These are phyloP conservation scores for Mycena filopes DNA, from an alignment of 768 basidiomycete genomes.

Conservation along the genomic window DNA sequence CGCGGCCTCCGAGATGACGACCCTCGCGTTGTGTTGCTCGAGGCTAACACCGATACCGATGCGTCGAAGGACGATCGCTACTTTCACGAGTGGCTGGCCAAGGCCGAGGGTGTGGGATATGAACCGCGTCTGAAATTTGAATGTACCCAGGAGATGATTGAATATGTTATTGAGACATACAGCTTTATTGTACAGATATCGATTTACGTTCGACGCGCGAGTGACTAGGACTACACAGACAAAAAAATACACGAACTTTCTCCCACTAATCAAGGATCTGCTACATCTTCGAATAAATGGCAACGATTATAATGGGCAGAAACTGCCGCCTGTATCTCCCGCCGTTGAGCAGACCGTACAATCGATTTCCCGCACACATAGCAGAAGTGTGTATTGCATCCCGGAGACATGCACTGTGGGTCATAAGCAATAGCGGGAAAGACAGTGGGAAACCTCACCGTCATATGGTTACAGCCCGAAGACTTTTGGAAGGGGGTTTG, in stretches of 20 bases:
- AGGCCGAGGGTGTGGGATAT: slow-evolving; percentile 17
- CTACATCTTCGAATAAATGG: slow-evolving; percentile 46
- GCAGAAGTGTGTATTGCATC: slow-evolving; percentile 72
- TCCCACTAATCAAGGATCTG: slow-evolving; percentile 11
- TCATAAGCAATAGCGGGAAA: not conserved
- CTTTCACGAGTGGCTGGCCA: slow-evolving; percentile 19
- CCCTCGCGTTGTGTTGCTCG: not conserved
- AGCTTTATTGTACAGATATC: no score
- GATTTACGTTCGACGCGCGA: no score
- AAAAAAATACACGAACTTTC: no score
- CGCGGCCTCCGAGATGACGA: slow-evolving; percentile 6
- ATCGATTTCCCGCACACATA: slow-evolving; percentile 62
- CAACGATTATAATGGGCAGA: slow-evolving; percentile 48
- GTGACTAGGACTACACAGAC: no score
- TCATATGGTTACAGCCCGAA: slow-evolving; percentile 69
- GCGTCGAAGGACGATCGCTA: slow-evolving; percentile 7
- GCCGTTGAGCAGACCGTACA: slow-evolving; percentile 46
- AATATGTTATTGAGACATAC: no score
- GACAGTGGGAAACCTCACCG: slow-evolving; percentile 46
- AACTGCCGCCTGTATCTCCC: slow-evolving; percentile 44
- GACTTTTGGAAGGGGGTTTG: slow-evolving; percentile 61
- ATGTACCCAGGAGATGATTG: no score
- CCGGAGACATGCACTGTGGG: slow-evolving; percentile 61
- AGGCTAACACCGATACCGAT: not conserved
- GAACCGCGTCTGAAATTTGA: not conserved